Conservation (phyloP, 352 stramenopile species). For the Pythium aphanidermatum region DNA sequence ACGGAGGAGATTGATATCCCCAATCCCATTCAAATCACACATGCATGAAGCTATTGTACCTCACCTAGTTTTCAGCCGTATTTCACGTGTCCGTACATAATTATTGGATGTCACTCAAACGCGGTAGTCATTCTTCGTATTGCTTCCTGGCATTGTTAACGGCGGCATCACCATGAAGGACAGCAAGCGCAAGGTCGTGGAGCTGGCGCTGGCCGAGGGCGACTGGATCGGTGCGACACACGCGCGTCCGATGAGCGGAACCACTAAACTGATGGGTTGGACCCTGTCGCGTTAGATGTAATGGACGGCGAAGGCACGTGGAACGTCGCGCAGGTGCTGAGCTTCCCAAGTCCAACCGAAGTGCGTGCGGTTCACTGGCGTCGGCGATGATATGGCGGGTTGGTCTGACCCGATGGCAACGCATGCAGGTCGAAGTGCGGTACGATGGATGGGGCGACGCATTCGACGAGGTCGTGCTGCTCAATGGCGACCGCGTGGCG, state of each 20-base stretch:
- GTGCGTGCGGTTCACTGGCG: neutral
- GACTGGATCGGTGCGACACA: slow-evolving; percentile 39
- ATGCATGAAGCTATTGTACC: too few relatives aligned
- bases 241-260: neutral
- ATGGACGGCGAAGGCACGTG: slow-evolving; percentile 56
- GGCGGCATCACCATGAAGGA: neutral
- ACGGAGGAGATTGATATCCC: too few relatives aligned
- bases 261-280: neutral
- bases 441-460: slow-evolving; percentile 61
- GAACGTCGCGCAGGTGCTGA: slow-evolving; percentile 57
- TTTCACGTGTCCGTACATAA: too few relatives aligned
- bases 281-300: slow-evolving; percentile 29
- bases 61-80: too few relatives aligned
- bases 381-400: neutral
- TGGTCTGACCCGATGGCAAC: neutral
- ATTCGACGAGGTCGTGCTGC: slow-evolving; percentile 52
- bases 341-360: slow-evolving; percentile 5
- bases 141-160: too few relatives aligned
- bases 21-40: too few relatives aligned
- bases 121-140: too few relatives aligned
- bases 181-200: slow-evolving; percentile 3
- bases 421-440: slow-evolving; percentile 59
- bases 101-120: too few relatives aligned
- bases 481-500: slow-evolving; percentile 54
- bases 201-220: slow-evolving; percentile 12